Conservation (phyloP, 257 asterid species). For the Anisodus acutangulus region DNA sequence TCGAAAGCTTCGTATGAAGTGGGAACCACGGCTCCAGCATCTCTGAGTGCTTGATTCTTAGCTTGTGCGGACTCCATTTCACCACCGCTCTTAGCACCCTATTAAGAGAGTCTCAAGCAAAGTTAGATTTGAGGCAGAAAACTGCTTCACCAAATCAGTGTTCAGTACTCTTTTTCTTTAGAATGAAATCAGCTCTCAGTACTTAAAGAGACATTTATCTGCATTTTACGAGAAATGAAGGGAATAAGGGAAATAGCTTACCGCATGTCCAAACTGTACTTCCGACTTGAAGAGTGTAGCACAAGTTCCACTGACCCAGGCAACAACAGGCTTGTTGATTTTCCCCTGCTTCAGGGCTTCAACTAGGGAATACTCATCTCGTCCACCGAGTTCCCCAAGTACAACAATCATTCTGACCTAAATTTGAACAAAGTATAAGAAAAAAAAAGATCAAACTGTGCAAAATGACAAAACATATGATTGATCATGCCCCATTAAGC, state of each 20-base stretch:
- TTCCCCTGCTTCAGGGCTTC: slow-evolving; percentile 98
- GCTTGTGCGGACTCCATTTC: slow-evolving; percentile 99
- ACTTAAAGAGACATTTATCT: not conserved
- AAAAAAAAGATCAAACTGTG: not conserved
- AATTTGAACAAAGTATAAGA: slow-evolving; percentile 18
- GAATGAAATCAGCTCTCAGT: not conserved
- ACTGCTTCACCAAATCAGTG: not conserved
- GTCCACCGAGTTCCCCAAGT: slow-evolving; percentile 99
- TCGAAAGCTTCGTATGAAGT: slow-evolving; percentile 94
- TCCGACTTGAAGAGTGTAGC: slow-evolving; percentile 97
- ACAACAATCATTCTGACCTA: slow-evolving; percentile 95
- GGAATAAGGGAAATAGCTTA: slow-evolving; percentile 47
- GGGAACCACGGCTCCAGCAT: slow-evolving; percentile 96
- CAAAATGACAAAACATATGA: not conserved
- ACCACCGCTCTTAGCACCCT: slow-evolving; percentile 99
- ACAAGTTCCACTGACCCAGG: slow-evolving; percentile 99
- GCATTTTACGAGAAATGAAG: not conserved
- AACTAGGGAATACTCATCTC: slow-evolving; percentile 96
- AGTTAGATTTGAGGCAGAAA: slow-evolving; percentile 24
- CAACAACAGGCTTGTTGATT: slow-evolving; percentile 92
- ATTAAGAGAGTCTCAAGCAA: slow-evolving; percentile 31
- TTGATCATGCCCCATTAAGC: not conserved
- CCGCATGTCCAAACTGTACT: slow-evolving; percentile 99
- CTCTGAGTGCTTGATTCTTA: slow-evolving; percentile 90
- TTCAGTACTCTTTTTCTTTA: not conserved